Base-by-base conservation (phyloP, 345 rosid genomes). In the Eucalyptus caleyi region DNA sequence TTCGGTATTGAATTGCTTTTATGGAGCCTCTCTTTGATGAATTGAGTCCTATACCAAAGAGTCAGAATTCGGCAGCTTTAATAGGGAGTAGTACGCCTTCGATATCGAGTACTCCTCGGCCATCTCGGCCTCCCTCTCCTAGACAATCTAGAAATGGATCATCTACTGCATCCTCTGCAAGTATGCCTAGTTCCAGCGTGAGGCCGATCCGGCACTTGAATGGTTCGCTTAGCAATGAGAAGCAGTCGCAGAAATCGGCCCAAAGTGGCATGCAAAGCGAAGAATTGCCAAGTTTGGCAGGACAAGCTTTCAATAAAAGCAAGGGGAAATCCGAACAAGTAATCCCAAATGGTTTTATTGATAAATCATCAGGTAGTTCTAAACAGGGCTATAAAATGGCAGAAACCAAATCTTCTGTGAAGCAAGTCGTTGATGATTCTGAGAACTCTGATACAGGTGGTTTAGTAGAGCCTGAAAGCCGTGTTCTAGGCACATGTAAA, bases 1-100 rank as follows among this genome's bases (percentile, higher is more conserved):
- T 40, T 40, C 44, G 88, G 94, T 91, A 88, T 87, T 94, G 92
- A 94, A 90, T 87, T 93, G 65, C 59, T 83, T 92, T 91, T 88
- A 96, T 96, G 98, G 98, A 96, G 88, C 92, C 97, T 56, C 89
- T 94, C 77, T 40, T 83, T 89, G 91, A 93, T 93, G 93, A 91
- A 89, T 91, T 89, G 60, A 87, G 67, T 88, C 92, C 97, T 88
- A 89, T 94, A 26, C 91, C 95, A 72, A 93, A 90, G 91, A 88
- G 92, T 90, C 91, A 92, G 88, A 95, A 88, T 90, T 90, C 90
- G 26, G 90, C 83, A 86, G 86, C 95, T 86, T 89, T 85, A 24
- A 27, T 90, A 50, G 91, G 91, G 86, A 91, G 45, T 54, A 89
- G 86, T 30, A 90, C 94, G 83, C 54, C 93, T 37, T 91, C 93